These are phyloP conservation scores for Nicotiana tomentosiformis DNA, from an alignment of 257 asterid genomes.

Conservation along the genomic window DNA sequence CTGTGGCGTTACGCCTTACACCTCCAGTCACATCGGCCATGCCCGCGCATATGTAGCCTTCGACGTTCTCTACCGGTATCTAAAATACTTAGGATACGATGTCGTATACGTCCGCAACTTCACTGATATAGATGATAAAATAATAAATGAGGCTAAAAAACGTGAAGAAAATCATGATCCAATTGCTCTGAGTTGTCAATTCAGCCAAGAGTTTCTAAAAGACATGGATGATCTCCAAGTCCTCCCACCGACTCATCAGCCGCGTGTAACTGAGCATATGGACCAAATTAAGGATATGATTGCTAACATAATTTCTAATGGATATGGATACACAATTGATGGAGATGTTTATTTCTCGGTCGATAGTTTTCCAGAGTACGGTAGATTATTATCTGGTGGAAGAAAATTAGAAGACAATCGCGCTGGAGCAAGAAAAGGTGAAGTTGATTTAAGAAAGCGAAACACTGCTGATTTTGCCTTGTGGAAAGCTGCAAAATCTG, in stretches of 20 bases:
- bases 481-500: constrained; percentile 86
- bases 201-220: constrained; percentile 56
- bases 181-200: constrained; percentile 45
- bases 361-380: constrained; percentile 57
- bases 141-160: constrained; percentile 59
- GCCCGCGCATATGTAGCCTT: constrained; percentile 37
- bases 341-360: constrained; percentile 74
- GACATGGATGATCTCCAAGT: constrained; percentile 43
- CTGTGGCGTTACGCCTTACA: constrained; percentile 75
- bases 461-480: constrained; percentile 75
- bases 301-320: constrained; percentile 41
- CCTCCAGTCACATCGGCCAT: constrained; percentile 54
- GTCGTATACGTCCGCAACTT: constrained; percentile 72
- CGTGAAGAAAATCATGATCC: constrained; percentile 42
- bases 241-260: background rate
- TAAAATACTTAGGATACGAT: constrained; percentile 55
- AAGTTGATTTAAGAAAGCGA: constrained; percentile 54
- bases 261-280: background rate
- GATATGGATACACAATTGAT: constrained; percentile 55
- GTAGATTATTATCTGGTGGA: constrained; percentile 41
- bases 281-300: background rate
- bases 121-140: constrained; percentile 84
- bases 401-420: constrained; percentile 64
- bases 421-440: constrained; percentile 45
- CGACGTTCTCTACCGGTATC: constrained; percentile 65